Evolutionary conservation across 1,284 basidiomycete species (phyloP), one percentile per base, ranked within the genome.

Genomic region (Naganishia sp.): DNA sequence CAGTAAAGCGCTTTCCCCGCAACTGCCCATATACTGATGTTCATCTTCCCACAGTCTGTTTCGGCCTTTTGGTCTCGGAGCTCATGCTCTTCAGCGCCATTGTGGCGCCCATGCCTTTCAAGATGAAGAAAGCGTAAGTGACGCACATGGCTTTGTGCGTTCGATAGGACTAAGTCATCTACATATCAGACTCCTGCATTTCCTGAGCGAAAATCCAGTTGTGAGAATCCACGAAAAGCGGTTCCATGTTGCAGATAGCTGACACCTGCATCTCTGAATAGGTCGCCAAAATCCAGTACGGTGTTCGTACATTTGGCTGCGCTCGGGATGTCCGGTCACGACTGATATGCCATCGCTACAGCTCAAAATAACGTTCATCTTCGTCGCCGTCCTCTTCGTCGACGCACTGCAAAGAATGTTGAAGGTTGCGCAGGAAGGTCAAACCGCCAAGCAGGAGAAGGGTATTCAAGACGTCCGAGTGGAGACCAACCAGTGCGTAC

Each of bases 361-460:
- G 63, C 84, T 92, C 72, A 96, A 96, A 77, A 96, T 97, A 72
- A 90, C 91, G 6, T 96, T 96, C 83, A 95, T 97, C 70, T 96
- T 95, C 74, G 88, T 96, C 0, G 90, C 83, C 1, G 86, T 97
- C 2, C 70, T 81, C 21, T 83, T 83, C 71, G 76, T 82, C 50
- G 94, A 97, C 72, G 92, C 94, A 31, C 83, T 95, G 49, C 94
- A 97, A 80, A 85, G 94, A 70, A 94, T 96, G 90, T 86, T 90
- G 82, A 86, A 91, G 67, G 88, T 95, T 45, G 87, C 88, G 18
- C 77, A 80, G 71, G 79, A 81, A 69, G 77, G 79, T 72, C 88
- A 94, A 50, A 75, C 85, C 25, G 87, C 89, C 18, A 91, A 89
- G 75, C 76, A 83, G 52, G 84, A 84, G 35, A 83, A 82, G 52